Evolutionary conservation across 1,284 basidiomycete species (phyloP).

Genomic region (Apiotrichum sp.): DNA sequence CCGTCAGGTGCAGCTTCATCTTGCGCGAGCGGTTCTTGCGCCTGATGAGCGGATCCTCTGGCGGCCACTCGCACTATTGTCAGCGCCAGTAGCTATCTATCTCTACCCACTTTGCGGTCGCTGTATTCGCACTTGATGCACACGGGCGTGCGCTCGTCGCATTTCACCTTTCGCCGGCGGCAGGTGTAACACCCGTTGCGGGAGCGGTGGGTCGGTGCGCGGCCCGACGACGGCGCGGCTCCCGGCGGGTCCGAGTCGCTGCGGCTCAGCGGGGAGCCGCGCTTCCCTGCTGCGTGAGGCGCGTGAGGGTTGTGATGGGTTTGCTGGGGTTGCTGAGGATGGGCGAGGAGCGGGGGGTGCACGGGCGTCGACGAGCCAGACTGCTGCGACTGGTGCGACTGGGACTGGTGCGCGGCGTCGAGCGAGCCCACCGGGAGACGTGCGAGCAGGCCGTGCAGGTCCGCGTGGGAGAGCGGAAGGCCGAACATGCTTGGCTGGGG

Average conservation of each 20-base stretch:
- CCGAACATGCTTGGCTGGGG: too few species aligned
- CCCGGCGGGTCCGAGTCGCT: not conserved
- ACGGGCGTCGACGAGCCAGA: too few species aligned
- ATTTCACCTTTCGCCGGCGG: constrained; percentile 21
- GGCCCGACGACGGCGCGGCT: not conserved
- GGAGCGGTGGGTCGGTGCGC: constrained; percentile 1
- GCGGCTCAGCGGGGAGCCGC: not conserved
- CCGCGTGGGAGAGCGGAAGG: too few species aligned
- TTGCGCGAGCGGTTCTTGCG: constrained; percentile 19
- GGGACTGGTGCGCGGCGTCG: too few species aligned
- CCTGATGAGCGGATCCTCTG: constrained; percentile 22
- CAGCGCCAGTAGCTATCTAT: not conserved
- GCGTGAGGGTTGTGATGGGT: too few species aligned
- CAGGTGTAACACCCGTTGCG: constrained; percentile 17
- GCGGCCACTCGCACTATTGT: constrained; percentile 24
- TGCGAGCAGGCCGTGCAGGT: too few species aligned
- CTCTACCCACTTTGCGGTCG: not conserved
- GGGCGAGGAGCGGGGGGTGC: too few species aligned
- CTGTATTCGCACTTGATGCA: constrained; percentile 12
- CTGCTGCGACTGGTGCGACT: too few species aligned
- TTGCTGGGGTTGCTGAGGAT: too few species aligned
- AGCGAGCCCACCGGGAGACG: too few species aligned
- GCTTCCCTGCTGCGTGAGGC: not conserved
- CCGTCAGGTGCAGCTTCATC: constrained; percentile 6
- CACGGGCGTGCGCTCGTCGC: constrained; percentile 11